These are phyloP conservation scores for Rhizopogon vesiculosus DNA, from an alignment of 768 basidiomycete species.

Conservation along the genomic window DNA sequence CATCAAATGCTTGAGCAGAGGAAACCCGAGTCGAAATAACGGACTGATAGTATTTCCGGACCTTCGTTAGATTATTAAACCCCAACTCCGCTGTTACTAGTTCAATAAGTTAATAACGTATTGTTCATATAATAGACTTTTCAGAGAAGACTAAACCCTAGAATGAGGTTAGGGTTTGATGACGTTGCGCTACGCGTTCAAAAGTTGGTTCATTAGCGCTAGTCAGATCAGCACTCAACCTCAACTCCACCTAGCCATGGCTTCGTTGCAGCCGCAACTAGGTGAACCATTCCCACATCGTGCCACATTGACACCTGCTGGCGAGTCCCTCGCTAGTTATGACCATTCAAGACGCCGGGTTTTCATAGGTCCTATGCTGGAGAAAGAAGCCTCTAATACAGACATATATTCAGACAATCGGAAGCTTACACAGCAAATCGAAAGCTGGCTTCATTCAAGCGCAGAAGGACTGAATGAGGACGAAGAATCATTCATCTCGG, in stretches of 20 bases:
- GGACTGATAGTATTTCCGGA: constrained; percentile 6
- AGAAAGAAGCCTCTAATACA: constrained; percentile 42
- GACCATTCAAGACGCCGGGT: constrained; percentile 43
- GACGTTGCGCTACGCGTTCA: constrained; percentile 5
- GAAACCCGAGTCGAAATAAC: constrained; percentile 22
- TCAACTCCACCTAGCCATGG: not conserved
- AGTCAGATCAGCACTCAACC: not conserved
- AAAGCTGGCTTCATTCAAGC: constrained; percentile 13
- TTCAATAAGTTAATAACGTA: not conserved
- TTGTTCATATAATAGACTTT: not conserved
- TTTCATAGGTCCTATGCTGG: constrained; percentile 78
- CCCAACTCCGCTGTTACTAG: constrained; percentile 1
- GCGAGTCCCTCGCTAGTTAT: not conserved
- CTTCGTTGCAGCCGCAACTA: not conserved
- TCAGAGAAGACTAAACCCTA: not conserved
- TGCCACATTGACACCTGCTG: not conserved
- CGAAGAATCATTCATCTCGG: constrained; percentile 33
- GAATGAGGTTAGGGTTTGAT: constrained; percentile 18
- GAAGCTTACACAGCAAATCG: constrained; percentile 23
- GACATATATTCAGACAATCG: constrained; percentile 26
- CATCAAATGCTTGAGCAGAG: constrained; percentile 40
- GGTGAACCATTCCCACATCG: not conserved
- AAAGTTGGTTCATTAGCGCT: not conserved
- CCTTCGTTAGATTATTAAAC: constrained; percentile 1
- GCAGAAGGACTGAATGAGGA: constrained; percentile 26